Percentiles rank a stretch among this genome's conserved stretches.
phyloP scores from a whole-genome alignment of 805 yeast species.

The Vanderwaltozyma verrucispora region DNA sequence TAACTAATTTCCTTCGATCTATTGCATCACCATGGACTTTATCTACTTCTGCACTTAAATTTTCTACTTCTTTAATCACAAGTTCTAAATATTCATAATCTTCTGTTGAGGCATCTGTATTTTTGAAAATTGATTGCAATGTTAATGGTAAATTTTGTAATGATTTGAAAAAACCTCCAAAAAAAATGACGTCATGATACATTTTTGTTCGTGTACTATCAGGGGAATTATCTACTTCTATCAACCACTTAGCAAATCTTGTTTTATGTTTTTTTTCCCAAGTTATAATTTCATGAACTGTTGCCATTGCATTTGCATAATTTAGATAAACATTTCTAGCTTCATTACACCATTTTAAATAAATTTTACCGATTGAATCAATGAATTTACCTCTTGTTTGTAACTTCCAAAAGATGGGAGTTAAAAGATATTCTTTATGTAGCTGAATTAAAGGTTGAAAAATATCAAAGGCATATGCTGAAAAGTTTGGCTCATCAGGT shows the following conservation, averaged over 20 bases:
- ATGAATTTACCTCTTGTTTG: slow-evolving; percentile 58
- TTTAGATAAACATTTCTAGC: slow-evolving; percentile 45
- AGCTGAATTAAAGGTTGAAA: slow-evolving; percentile 45
- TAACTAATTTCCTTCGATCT: slow-evolving; percentile 42
- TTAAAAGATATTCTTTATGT: slow-evolving; percentile 44
- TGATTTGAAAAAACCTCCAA: slow-evolving; percentile 46
- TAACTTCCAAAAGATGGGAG: slow-evolving; percentile 48
- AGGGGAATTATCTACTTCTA: slow-evolving; percentile 39
- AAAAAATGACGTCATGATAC: slow-evolving; percentile 45
- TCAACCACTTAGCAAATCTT: slow-evolving; percentile 48
- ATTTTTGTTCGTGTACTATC: slow-evolving; percentile 33
- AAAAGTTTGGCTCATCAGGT: slow-evolving; percentile 44
- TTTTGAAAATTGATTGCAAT: slow-evolving; percentile 45
- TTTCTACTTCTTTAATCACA: slow-evolving; percentile 45
- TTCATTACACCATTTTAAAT: slow-evolving; percentile 51
- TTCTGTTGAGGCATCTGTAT: slow-evolving; percentile 36
- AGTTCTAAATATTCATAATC: slow-evolving; percentile 43
- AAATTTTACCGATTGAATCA: slow-evolving; percentile 50
- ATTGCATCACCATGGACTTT: slow-evolving; percentile 52
- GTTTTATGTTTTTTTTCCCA: slow-evolving; percentile 36
- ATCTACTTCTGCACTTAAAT: slow-evolving; percentile 50
- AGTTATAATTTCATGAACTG: slow-evolving; percentile 44
- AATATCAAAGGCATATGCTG: slow-evolving; percentile 46
- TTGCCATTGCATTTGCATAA: slow-evolving; percentile 53
- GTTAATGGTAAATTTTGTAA: slow-evolving; percentile 53